Evolutionary conservation across 345 rosid genomes (phyloP).

Genomic region (Citropsis articulata): DNA sequence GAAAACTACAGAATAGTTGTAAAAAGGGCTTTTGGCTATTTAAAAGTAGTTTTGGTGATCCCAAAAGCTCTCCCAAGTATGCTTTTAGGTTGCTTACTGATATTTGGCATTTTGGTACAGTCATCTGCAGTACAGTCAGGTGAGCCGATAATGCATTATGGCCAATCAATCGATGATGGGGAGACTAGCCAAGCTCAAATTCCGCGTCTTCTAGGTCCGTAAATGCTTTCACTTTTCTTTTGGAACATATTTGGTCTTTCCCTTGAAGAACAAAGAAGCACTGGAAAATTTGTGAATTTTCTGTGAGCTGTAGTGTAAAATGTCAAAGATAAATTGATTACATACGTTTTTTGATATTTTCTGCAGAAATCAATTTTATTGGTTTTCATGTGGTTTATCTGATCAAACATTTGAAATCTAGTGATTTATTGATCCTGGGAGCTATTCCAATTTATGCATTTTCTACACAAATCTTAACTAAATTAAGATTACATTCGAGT

Average conservation of each 20-base stretch:
- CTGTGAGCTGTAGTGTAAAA: neutral
- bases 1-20: neutral
- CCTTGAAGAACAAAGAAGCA: neutral
- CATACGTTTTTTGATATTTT: neutral
- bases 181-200: slow-evolving; percentile 62
- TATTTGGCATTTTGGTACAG: slow-evolving; percentile 30
- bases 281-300: neutral
- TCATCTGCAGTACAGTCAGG: slow-evolving; percentile 77
- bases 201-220: slow-evolving; percentile 83
- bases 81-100: neutral
- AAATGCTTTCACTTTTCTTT: slow-evolving; percentile 1
- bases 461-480: neutral
- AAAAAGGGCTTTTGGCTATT: neutral
- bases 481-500: neutral
- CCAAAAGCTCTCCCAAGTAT: neutral
- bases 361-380: neutral
- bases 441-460: neutral
- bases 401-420: neutral
- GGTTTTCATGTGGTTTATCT: neutral
- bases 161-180: slow-evolving; percentile 69
- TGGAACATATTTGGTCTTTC: neutral
- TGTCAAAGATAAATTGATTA: neutral
- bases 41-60: neutral
- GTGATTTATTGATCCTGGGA: neutral
- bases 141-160: slow-evolving; percentile 77